phyloP scores from a whole-genome alignment of 257 asterid genomes.

The Nemophila menziesii region DNA sequence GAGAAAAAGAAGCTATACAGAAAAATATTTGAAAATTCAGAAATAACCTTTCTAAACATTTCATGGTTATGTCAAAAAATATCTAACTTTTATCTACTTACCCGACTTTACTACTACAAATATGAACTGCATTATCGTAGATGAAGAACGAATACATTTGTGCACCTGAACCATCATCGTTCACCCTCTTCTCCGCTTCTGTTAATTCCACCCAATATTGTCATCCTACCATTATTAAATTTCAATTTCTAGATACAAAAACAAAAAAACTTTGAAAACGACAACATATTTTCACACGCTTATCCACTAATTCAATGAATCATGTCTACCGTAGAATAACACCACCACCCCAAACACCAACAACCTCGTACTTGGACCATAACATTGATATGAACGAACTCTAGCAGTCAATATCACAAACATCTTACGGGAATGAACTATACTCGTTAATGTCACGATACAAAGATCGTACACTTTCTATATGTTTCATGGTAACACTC shows the following conservation, averaged over 20 bases:
- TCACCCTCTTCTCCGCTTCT: conserved; percentile 18
- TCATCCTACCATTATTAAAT: conserved; percentile 13
- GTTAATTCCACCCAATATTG: conserved; percentile 10
- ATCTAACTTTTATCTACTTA: too few relatives aligned
- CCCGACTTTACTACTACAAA: too few relatives aligned
- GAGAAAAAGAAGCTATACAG: too few relatives aligned
- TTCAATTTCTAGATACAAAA: too few relatives aligned
- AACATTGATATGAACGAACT: conserved; percentile 68
- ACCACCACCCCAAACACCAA: conserved; percentile 9
- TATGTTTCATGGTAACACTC: conserved; percentile 66
- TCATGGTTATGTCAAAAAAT: too few relatives aligned
- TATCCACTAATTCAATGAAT: conserved; percentile 19
- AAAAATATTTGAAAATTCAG: too few relatives aligned
- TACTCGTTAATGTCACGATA: conserved; percentile 58
- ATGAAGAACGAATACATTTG: neutral
- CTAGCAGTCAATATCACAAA: conserved; percentile 38
- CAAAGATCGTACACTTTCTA: conserved; percentile 46
- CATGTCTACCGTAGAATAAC: conserved; percentile 36
- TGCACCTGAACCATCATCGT: conserved; percentile 7
- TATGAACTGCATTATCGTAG: neutral
- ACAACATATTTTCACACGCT: conserved; percentile 22
- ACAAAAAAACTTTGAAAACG: too few relatives aligned
- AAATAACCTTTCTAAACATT: too few relatives aligned
- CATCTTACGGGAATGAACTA: conserved; percentile 56
- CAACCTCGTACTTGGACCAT: conserved; percentile 33